These are phyloP conservation scores for Arctium lappa DNA, from an alignment of 129 eudicot genomes.

Conservation along the genomic window DNA sequence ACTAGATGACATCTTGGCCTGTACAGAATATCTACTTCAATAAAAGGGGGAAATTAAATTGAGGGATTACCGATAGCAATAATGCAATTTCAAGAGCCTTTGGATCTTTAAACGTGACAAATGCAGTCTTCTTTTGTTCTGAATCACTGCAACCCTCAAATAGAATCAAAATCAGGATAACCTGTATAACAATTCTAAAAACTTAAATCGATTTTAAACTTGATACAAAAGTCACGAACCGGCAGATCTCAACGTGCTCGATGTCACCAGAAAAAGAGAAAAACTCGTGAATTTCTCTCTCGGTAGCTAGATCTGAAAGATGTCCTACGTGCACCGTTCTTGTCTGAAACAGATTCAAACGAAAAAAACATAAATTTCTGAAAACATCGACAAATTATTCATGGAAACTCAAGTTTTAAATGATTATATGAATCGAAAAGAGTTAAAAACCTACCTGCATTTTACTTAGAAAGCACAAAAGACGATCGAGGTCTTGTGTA, in stretches of 20 bases:
- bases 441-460: slow-evolving; percentile 36
- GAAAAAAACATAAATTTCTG: neutral
- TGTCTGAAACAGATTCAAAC: slow-evolving; percentile 35
- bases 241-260: slow-evolving; percentile 80
- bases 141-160: slow-evolving; percentile 52
- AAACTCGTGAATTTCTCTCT: slow-evolving; percentile 92
- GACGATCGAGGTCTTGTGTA: slow-evolving; percentile 1
- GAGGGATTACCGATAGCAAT: slow-evolving; percentile 65
- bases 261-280: slow-evolving; percentile 94
- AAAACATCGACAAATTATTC: neutral
- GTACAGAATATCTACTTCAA: slow-evolving; percentile 5
- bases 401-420: neutral
- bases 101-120: slow-evolving; percentile 89
- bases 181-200: neutral
- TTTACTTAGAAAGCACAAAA: slow-evolving; percentile 11
- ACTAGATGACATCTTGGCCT: neutral
- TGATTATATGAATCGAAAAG: neutral
- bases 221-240: slow-evolving; percentile 34
- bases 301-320: slow-evolving; percentile 97
- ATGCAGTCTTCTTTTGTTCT: slow-evolving; percentile 61
- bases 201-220: neutral
- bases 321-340: slow-evolving; percentile 75
- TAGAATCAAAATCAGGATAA: slow-evolving; percentile 8
- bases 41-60: neutral
- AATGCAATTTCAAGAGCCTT: slow-evolving; percentile 94